These are phyloP conservation scores for Triangularia verruculosa DNA, from an alignment of 2,329 filamentous ascomycete genomes.

Conservation along the genomic window DNA sequence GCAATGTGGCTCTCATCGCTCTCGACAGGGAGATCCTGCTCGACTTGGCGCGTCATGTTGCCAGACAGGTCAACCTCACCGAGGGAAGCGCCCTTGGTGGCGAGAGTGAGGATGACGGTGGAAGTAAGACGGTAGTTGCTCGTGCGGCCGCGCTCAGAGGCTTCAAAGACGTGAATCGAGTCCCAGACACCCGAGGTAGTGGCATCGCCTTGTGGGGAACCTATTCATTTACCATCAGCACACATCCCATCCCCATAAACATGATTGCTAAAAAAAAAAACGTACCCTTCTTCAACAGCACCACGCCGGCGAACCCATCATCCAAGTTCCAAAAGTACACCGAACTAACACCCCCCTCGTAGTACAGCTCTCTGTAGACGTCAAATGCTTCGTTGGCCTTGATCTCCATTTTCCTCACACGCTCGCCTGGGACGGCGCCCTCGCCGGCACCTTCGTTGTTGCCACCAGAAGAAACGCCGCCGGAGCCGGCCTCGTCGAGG, in stretches of 20 bases:
- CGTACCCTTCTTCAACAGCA: constrained; percentile 89
- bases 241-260: neutral
- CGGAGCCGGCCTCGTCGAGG: constrained; percentile 61
- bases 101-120: constrained; percentile 89
- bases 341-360: constrained; percentile 91
- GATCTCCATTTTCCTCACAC: constrained; percentile 90
- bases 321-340: constrained; percentile 99
- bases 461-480: constrained; percentile 51
- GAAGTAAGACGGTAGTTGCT: constrained; percentile 98
- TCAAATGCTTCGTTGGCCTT: constrained; percentile 95
- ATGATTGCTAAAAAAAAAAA: constrained; percentile 21
- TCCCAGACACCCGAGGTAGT: constrained; percentile 86
- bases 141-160: constrained; percentile 83
- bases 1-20: constrained; percentile 90
- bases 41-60: constrained; percentile 96
- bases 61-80: constrained; percentile 90
- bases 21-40: constrained; percentile 85
- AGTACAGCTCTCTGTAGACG: constrained; percentile 93
- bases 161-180: constrained; percentile 97
- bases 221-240: constrained; percentile 39
- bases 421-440: constrained; percentile 82
- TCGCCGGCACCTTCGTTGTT: constrained; percentile 63
- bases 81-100: constrained; percentile 61
- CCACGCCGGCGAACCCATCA: constrained; percentile 94
- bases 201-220: constrained; percentile 58